phyloP scores from a whole-genome alignment of 2,329 filamentous ascomycete genomes.

The Coniochaeta sp. region DNA sequence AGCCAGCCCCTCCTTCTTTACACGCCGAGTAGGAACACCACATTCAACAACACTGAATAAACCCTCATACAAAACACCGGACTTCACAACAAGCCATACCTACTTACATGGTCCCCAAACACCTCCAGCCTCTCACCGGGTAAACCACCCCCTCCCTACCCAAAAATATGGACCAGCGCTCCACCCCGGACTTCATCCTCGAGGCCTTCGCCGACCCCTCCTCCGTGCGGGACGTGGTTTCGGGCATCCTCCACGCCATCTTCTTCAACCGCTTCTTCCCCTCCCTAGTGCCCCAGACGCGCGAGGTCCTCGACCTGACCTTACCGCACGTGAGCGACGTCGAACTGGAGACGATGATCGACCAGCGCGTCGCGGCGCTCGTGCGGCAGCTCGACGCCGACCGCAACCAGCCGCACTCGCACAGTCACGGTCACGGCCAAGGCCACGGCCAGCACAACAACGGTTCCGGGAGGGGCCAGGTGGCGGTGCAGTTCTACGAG shows the following conservation, averaged over 20 bases:
- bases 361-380: constrained; percentile 73
- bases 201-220: constrained; percentile 89
- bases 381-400: constrained; percentile 68
- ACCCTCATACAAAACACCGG: too few relatives aligned
- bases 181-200: constrained; percentile 80
- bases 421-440: constrained; percentile 7
- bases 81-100: too few relatives aligned
- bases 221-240: constrained; percentile 86
- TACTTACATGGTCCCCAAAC: too few relatives aligned
- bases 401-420: constrained; percentile 26
- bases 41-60: too few relatives aligned
- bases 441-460: constrained; percentile 6
- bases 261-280: constrained; percentile 99
- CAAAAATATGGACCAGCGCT: constrained; percentile 38
- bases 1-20: neutral
- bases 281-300: constrained; percentile 70
- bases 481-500: constrained; percentile 91
- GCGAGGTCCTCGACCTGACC: constrained; percentile 85
- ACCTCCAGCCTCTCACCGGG: too few relatives aligned
- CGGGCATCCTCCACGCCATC: constrained; percentile 91
- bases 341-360: constrained; percentile 88
- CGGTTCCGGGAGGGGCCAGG: constrained; percentile 64
- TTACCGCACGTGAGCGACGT: constrained; percentile 84
- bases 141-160: neutral
- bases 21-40: neutral